Percentiles rank a stretch among this genome's conserved stretches.
These are phyloP conservation scores for Pterothamnion heteromorphum DNA, from an alignment of 31 red algal genomes.

Conservation along the genomic window DNA sequence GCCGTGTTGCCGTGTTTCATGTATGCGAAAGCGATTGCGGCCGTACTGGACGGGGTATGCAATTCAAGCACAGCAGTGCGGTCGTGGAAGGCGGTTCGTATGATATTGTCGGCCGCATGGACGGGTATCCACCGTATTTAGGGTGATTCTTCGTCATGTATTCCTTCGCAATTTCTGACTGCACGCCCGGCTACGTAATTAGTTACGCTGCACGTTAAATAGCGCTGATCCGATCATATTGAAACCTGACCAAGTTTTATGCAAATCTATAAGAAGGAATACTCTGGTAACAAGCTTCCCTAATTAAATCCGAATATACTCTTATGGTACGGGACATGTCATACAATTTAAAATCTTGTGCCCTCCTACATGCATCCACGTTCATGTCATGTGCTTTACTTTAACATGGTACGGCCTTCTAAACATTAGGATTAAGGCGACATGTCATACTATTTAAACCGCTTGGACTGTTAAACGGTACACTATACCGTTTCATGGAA, in stretches of 20 bases:
- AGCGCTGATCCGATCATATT: background rate
- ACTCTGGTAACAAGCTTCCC: background rate
- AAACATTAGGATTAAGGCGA: background rate
- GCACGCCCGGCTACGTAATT: background rate
- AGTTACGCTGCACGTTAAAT: background rate
- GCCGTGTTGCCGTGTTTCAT: background rate
- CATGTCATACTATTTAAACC: background rate
- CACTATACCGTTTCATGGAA: background rate
- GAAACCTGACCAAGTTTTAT: background rate
- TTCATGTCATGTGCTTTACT: too few species aligned
- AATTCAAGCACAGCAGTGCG: background rate
- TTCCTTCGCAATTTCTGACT: background rate
- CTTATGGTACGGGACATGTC: background rate
- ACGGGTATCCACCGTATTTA: background rate
- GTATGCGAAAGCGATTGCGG: background rate
- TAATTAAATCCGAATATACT: background rate
- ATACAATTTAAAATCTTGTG: background rate
- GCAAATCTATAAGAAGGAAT: background rate
- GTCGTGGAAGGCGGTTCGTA: background rate
- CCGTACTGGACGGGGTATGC: background rate
- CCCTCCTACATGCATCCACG: too few species aligned
- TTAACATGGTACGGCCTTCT: too few species aligned
- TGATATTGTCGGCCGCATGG: background rate
- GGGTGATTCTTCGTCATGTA: background rate
- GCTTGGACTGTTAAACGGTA: background rate